A percentile compares a stretch with the other conserved stretches of the same genome.
phyloP scores from a whole-genome alignment of 352 stramenopile species.

The Globisporangium cystogenes region DNA sequence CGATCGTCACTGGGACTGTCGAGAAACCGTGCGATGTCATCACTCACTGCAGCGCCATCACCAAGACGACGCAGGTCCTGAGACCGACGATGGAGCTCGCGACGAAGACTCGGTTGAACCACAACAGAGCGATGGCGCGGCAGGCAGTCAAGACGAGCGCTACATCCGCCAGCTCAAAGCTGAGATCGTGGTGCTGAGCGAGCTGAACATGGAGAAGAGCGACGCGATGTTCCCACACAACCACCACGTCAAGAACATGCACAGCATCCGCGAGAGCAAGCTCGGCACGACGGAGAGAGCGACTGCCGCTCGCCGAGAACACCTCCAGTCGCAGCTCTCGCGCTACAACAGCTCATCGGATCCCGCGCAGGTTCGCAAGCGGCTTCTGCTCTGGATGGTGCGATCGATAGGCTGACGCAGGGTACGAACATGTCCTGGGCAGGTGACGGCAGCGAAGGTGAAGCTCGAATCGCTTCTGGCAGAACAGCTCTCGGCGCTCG shows the following conservation, averaged over 20 bases:
- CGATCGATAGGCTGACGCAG: background rate
- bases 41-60: background rate
- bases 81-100: conserved; percentile 6
- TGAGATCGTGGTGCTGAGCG: conserved; percentile 40
- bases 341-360: conserved; percentile 51
- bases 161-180: conserved; percentile 57
- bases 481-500: conserved; percentile 19
- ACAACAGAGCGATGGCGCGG: background rate
- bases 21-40: too few relatives aligned
- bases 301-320: conserved; percentile 6
- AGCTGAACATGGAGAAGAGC: conserved; percentile 13
- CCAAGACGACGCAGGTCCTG: conserved; percentile 1
- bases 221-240: background rate
- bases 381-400: background rate
- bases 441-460: conserved; percentile 26
- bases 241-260: conserved; percentile 56
- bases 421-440: background rate
- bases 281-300: conserved; percentile 11
- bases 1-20: background rate
- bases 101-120: background rate
- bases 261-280: conserved; percentile 41
- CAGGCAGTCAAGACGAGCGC: conserved; percentile 18
- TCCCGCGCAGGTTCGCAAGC: conserved; percentile 23
- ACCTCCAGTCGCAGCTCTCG: conserved; percentile 23
- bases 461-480: conserved; percentile 28